Evolutionary conservation across 148 eudicot genomes (phyloP), one percentile per base, ranked within the genome.

Genomic region (Amaranthus palmeri): DNA sequence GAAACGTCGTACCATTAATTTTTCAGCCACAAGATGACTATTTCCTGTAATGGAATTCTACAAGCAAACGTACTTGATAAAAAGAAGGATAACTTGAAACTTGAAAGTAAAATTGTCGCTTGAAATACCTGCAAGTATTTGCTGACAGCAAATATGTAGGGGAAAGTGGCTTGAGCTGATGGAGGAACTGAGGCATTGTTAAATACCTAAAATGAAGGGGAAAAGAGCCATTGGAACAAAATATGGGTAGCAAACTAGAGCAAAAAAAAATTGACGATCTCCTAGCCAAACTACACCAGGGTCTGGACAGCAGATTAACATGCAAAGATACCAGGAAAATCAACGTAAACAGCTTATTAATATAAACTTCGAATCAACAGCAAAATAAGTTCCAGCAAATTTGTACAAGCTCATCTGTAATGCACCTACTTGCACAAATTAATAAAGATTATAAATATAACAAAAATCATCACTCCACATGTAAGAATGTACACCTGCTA

Each of bases 131-230:
- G 96, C 76, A 93, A 83, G 76, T 87, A 91, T 83, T 88, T 88
- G 96, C 96, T 91, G 70, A 93, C 92, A 49, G 88, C 84, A 89
- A 90, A 89, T 51, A 86, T 44, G 69, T 93, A 91, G 46, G 95
- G 95, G 76, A 87, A 93, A 49, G 98, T 80, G 64, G 96, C 98
- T 84, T 88, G 96, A 74, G 89, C 88, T 46, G 92, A 90, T 68
- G 96, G 82, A 44, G 98, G 95, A 62, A 91, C 92, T 55, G 96
- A 79, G 67, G 92, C 98, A 51, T 88, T 86, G 82, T 87, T 90
- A 25, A 88, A 90, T 60, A 77, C 84, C 98, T 93, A 75, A 43
- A 40, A 65, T 41, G 25, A 64, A 61, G 12, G 55, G 14, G 10
- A 74, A n/a, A 67, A 14, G 18, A 44, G 13, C 17, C 7, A 18